phyloP scores from a whole-genome alignment of 768 basidiomycete genomes.

The Lyophyllum semitale region DNA sequence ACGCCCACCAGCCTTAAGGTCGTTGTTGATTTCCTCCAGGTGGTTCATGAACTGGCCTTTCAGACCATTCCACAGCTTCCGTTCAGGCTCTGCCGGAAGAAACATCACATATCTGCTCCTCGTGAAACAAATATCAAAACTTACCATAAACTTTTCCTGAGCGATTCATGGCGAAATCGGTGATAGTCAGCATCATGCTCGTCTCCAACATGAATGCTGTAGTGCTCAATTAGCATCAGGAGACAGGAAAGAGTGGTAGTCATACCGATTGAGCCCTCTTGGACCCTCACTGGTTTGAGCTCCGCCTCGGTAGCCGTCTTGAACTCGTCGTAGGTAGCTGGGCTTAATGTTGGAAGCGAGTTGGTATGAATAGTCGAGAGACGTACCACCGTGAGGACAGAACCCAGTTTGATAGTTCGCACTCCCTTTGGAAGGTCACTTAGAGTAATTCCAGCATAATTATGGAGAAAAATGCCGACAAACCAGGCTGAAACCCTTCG shows the following conservation, averaged over 20 bases:
- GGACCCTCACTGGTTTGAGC: slow-evolving; percentile 49
- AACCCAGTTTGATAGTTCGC: slow-evolving; percentile 66
- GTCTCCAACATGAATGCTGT: slow-evolving; percentile 67
- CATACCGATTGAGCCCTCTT: slow-evolving; percentile 56
- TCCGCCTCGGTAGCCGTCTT: slow-evolving; percentile 57
- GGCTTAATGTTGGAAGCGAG: not conserved
- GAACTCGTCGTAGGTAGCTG: slow-evolving; percentile 63
- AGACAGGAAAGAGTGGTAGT: not conserved
- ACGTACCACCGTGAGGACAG: slow-evolving; percentile 62
- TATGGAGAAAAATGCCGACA: not conserved
- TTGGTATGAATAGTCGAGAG: not conserved
- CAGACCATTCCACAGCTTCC: slow-evolving; percentile 67
- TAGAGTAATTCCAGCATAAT: not conserved
- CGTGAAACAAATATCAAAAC: slow-evolving; percentile 8
- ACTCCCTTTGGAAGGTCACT: slow-evolving; percentile 30
- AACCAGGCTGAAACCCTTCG: slow-evolving; percentile 62
- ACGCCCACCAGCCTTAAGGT: slow-evolving; percentile 43
- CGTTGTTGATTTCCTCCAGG: slow-evolving; percentile 53
- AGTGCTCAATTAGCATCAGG: not conserved
- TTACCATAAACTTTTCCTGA: slow-evolving; percentile 60
- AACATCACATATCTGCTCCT: not conserved
- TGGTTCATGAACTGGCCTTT: slow-evolving; percentile 60
- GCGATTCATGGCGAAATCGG: slow-evolving; percentile 63
- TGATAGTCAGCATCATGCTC: slow-evolving; percentile 61
- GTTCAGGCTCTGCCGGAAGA: slow-evolving; percentile 52